Evolutionary conservation across 768 basidiomycete species (phyloP).

Genomic region (Terana coerulea): DNA sequence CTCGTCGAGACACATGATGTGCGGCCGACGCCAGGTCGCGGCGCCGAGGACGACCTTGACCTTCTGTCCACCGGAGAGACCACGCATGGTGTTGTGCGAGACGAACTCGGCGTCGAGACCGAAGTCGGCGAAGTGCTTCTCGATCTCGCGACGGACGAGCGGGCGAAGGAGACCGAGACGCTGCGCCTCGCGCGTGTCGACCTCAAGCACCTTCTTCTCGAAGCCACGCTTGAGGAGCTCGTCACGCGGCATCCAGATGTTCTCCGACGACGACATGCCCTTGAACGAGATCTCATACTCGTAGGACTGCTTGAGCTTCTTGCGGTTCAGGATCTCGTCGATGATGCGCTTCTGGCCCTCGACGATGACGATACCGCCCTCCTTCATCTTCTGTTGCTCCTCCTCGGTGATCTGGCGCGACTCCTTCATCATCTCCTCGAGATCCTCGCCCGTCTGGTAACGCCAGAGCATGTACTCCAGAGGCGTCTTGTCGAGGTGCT

Average conservation of each 20-base stretch:
- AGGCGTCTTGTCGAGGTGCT: slow-evolving; percentile 97
- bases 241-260: slow-evolving; percentile 96
- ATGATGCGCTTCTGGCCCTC: slow-evolving; percentile 95
- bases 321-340: slow-evolving; percentile 85
- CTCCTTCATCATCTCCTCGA: slow-evolving; percentile 95
- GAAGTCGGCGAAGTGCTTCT: slow-evolving; percentile 99
- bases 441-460: slow-evolving; percentile 98
- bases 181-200: slow-evolving; percentile 96
- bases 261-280: slow-evolving; percentile 92
- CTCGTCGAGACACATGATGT: slow-evolving; percentile 96
- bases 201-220: slow-evolving; percentile 98
- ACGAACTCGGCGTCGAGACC: slow-evolving; percentile 99
- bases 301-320: slow-evolving; percentile 99
- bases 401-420: slow-evolving; percentile 82
- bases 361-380: slow-evolving; percentile 78
- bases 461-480: slow-evolving; percentile 99
- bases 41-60: slow-evolving; percentile 99
- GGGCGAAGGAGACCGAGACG: slow-evolving; percentile 92
- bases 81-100: slow-evolving; percentile 98
- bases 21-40: slow-evolving; percentile 98
- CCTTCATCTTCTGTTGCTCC: slow-evolving; percentile 95
- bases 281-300: slow-evolving; percentile 99
- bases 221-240: slow-evolving; percentile 97
- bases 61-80: slow-evolving; percentile 98
- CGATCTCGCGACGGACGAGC: slow-evolving; percentile 96